Conservation (phyloP, 2,329 filamentous ascomycete genomes). For the Paraconiothyrium brasiliense region DNA sequence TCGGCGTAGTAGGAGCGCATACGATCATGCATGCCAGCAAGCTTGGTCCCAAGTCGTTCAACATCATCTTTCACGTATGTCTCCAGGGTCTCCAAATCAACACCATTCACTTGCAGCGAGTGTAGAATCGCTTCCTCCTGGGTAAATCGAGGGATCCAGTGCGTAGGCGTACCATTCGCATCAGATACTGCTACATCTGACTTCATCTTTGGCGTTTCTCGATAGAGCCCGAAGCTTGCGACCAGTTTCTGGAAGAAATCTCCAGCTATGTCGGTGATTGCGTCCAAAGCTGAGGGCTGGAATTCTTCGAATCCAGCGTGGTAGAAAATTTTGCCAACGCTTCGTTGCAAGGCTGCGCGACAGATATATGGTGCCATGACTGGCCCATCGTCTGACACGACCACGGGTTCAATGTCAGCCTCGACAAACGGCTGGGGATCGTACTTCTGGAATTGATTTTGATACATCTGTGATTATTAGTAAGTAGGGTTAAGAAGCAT, state of each 20-base stretch:
- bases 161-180: conserved; percentile 44
- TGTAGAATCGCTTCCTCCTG: conserved; percentile 89
- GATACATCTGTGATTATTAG: conserved; percentile 75
- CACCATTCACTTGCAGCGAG: conserved; percentile 82
- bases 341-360: conserved; percentile 84
- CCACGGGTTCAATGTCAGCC: conserved; percentile 85
- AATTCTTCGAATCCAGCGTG: conserved; percentile 97
- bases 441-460: conserved; percentile 98
- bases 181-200: conserved; percentile 50
- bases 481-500: conserved; percentile 2
- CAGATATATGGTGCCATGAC: conserved; percentile 86
- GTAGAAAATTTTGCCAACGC: conserved; percentile 94
- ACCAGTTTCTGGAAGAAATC: conserved; percentile 90
- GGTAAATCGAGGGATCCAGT: conserved; percentile 74
- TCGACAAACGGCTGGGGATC: conserved; percentile 90
- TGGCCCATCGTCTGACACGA: conserved; percentile 86
- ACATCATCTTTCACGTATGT: conserved; percentile 91
- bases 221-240: conserved; percentile 81
- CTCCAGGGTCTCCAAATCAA: conserved; percentile 83
- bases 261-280: conserved; percentile 85
- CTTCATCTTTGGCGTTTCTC: conserved; percentile 80
- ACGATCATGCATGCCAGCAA: conserved; percentile 87
- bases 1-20: conserved; percentile 96
- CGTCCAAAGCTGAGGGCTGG: conserved; percentile 91
- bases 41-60: conserved; percentile 82